Conservation (phyloP, 208 protist species). For the Lotmaria passim region DNA sequence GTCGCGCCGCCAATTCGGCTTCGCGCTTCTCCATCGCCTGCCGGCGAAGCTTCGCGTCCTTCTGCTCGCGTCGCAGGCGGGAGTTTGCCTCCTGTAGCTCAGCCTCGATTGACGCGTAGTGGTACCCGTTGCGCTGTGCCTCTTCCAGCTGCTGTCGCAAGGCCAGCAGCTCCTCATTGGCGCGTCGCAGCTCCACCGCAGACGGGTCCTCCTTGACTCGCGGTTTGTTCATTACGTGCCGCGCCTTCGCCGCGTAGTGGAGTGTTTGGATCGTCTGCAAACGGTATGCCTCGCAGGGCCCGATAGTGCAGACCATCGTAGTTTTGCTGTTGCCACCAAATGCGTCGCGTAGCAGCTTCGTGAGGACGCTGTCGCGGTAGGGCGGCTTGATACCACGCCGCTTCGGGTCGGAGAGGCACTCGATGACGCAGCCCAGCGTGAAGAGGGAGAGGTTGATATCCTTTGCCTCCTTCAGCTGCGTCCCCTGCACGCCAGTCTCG, state of each 20-base stretch:
- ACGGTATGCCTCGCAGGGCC: constrained; percentile 61
- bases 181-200: constrained; percentile 67
- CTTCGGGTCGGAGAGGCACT: constrained; percentile 67
- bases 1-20: constrained; percentile 47
- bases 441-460: constrained; percentile 90
- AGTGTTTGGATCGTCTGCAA: constrained; percentile 83
- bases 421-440: constrained; percentile 88
- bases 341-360: constrained; percentile 85
- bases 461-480: constrained; percentile 83
- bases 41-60: constrained; percentile 39
- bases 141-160: constrained; percentile 61
- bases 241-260: constrained; percentile 83
- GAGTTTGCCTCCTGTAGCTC: constrained; percentile 56
- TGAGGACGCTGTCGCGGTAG: constrained; percentile 87
- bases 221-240: constrained; percentile 79
- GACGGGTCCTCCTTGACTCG: constrained; percentile 80
- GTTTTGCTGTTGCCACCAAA: constrained; percentile 93
- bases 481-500: constrained; percentile 73
- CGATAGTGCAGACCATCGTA: constrained; percentile 86
- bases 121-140: constrained; percentile 38
- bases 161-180: constrained; percentile 66
- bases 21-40: constrained; percentile 65
- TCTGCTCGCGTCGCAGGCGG: constrained; percentile 59
- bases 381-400: constrained; percentile 78
- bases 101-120: constrained; percentile 50